These are phyloP conservation scores for Marasmius tenuissimus DNA, from an alignment of 1,284 basidiomycete species.

Conservation along the genomic window DNA sequence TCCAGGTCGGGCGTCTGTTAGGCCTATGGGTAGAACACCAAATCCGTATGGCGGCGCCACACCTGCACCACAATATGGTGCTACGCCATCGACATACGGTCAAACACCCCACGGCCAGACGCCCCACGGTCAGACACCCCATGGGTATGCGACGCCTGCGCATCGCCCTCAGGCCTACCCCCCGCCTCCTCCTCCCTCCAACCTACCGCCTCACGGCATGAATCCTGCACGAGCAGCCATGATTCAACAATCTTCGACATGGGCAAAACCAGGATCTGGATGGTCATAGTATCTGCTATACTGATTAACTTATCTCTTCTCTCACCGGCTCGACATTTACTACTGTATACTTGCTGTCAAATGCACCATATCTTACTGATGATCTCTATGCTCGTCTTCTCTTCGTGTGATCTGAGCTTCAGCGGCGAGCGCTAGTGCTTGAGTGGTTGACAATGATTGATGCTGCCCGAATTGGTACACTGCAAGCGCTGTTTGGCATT, in stretches of 20 bases:
- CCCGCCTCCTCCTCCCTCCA: constrained; percentile 24
- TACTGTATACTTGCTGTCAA: neutral
- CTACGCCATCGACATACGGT: constrained; percentile 25
- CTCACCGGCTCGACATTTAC: neutral
- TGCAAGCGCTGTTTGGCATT: too few species aligned
- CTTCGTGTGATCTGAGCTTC: too few species aligned
- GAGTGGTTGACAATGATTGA: too few species aligned
- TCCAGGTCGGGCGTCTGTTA: constrained; percentile 73
- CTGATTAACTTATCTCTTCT: neutral
- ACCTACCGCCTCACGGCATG: constrained; percentile 30
- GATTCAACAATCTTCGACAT: constrained; percentile 1
- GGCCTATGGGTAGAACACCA: constrained; percentile 41
- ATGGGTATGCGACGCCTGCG: constrained; percentile 65
- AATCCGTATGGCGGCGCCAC: constrained; percentile 48
- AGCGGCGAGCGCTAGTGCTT: too few species aligned
- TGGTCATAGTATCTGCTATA: neutral
- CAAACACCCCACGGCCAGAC: neutral
- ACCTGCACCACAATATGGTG: constrained; percentile 38
- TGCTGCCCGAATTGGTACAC: too few species aligned
- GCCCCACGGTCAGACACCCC: constrained; percentile 32
- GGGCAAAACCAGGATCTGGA: neutral
- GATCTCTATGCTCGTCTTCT: too few species aligned
- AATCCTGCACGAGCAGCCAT: neutral
- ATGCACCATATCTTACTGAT: too few species aligned
- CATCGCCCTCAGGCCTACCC: constrained; percentile 31